Conservation (phyloP, 257 asterid species). For the Apocynum venetum region DNA sequence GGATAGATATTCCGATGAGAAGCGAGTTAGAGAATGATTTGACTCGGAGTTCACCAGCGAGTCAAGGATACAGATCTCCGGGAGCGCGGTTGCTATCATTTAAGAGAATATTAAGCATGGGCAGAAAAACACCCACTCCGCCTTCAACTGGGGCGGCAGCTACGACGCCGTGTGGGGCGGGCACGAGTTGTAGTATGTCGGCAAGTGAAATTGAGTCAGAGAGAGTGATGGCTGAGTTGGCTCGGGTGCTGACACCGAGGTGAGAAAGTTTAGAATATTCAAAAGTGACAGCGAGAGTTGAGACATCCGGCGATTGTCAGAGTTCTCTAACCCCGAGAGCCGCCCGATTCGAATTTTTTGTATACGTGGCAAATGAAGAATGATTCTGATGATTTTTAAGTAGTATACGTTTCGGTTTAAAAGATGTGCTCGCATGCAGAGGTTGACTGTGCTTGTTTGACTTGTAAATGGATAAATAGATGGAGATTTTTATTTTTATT, state of each 20-base stretch:
- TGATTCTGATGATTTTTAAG: neutral
- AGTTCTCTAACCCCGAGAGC: neutral
- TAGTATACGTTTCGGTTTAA: neutral
- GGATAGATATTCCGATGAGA: conserved; percentile 60
- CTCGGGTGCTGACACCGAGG: conserved; percentile 20
- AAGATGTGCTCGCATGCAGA: neutral
- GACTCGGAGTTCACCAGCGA: conserved; percentile 42
- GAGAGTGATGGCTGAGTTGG: conserved; percentile 18
- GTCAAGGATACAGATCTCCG: conserved; percentile 37
- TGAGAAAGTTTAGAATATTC: neutral
- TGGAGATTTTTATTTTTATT: neutral
- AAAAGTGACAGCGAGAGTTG: neutral
- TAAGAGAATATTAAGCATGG: conserved; percentile 60
- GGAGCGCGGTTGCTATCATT: conserved; percentile 51
- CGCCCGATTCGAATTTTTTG: neutral
- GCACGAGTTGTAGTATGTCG: conserved; percentile 23
- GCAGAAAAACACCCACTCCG: conserved; percentile 41
- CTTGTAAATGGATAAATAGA: neutral
- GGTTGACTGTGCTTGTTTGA: neutral
- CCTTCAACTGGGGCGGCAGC: conserved; percentile 18
- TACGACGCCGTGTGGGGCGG: conserved; percentile 30
- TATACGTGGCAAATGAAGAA: neutral
- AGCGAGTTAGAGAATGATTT: conserved; percentile 37
- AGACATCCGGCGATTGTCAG: neutral
- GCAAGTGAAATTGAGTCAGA: conserved; percentile 40